Evolutionary conservation across 768 basidiomycete species (phyloP).

Genomic region (Amanita fuliginea): DNA sequence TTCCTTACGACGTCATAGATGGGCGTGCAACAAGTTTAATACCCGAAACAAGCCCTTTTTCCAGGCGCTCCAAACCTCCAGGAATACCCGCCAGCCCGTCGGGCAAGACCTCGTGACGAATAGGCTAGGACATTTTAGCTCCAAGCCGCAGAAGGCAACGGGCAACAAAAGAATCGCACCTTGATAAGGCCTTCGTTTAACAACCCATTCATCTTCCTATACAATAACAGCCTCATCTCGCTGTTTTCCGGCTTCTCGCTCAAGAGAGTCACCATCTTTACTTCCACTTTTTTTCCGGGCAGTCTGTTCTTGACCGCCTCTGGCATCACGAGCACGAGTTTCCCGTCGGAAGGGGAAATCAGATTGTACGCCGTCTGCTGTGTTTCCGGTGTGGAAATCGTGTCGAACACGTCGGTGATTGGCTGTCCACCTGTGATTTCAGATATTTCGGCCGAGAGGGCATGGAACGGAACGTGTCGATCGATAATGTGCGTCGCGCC

Average conservation of each 20-base stretch:
- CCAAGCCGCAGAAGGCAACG: not conserved
- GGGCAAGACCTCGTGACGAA: slow-evolving; percentile 28
- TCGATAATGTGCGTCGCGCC: slow-evolving; percentile 31
- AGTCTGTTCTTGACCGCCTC: slow-evolving; percentile 12
- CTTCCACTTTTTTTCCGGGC: slow-evolving; percentile 8
- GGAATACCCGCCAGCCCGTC: slow-evolving; percentile 33
- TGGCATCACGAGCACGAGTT: slow-evolving; percentile 16
- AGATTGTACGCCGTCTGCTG: slow-evolving; percentile 24
- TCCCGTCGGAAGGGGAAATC: slow-evolving; percentile 23
- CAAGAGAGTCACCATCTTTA: slow-evolving; percentile 4
- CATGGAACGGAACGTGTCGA: slow-evolving; percentile 4
- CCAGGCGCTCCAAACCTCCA: slow-evolving; percentile 28
- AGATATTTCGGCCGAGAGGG: slow-evolving; percentile 7
- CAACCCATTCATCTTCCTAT: slow-evolving; percentile 5
- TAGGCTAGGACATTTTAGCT: slow-evolving; percentile 22
- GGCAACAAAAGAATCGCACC: slow-evolving; percentile 7
- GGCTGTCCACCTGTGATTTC: slow-evolving; percentile 9
- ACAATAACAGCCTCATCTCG: slow-evolving; percentile 2
- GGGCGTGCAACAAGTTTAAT: slow-evolving; percentile 34
- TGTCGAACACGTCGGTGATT: slow-evolving; percentile 18
- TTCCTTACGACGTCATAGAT: slow-evolving; percentile 19
- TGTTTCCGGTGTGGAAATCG: slow-evolving; percentile 24
- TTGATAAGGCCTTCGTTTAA: slow-evolving; percentile 14
- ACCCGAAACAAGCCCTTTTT: slow-evolving; percentile 28
- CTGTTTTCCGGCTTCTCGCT: slow-evolving; percentile 5